A percentile compares a stretch with the other conserved stretches of the same genome.
Conservation (phyloP, 163 green algal species). For the Botryococcus braunii region DNA sequence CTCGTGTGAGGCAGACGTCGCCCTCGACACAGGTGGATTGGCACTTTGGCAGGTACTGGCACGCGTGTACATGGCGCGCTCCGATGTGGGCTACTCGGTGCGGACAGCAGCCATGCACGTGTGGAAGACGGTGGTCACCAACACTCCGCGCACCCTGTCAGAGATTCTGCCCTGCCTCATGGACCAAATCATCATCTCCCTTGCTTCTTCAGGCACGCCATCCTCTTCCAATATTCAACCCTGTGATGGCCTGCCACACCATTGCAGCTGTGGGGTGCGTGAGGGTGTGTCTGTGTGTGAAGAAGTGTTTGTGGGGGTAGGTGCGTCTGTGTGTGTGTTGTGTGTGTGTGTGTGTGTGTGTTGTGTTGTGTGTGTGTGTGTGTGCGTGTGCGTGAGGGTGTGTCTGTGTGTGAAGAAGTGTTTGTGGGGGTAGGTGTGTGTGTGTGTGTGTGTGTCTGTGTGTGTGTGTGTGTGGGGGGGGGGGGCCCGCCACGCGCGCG, state of each 20-base stretch:
- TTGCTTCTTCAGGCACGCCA: constrained; percentile 47
- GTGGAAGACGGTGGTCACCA: constrained; percentile 97
- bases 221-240: too few species aligned
- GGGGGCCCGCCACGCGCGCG: too few species aligned
- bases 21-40: neutral
- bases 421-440: too few species aligned
- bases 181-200: constrained; percentile 61
- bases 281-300: too few species aligned
- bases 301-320: neutral
- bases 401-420: too few species aligned
- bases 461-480: too few species aligned
- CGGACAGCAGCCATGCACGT: constrained; percentile 79
- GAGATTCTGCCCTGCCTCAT: constrained; percentile 90
- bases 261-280: too few species aligned
- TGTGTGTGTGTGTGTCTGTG: too few species aligned
- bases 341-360: neutral
- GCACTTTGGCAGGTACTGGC: constrained; percentile 50
- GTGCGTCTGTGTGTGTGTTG: neutral
- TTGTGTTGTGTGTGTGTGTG: too few species aligned
- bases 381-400: too few species aligned
- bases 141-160: constrained; percentile 88
- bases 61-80: constrained; percentile 52
- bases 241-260: too few species aligned
- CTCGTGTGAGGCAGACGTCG: neutral
- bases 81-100: constrained; percentile 80